These are phyloP conservation scores for Colletotrichum horii DNA, from an alignment of 2,329 filamentous ascomycete species.

Conservation along the genomic window DNA sequence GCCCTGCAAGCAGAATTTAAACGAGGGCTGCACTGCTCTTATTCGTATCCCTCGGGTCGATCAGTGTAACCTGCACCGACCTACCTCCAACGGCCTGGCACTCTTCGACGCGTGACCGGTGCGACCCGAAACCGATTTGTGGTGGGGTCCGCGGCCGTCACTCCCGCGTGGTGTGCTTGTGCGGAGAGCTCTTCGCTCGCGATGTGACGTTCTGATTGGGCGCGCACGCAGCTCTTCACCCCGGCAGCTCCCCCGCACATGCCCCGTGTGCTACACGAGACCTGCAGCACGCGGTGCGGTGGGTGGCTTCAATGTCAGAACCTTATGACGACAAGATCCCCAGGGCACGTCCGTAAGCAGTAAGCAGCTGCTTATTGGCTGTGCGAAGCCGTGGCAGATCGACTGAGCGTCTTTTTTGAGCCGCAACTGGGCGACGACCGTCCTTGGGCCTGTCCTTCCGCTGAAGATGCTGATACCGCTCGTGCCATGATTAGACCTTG, in stretches of 20 bases:
- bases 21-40: background rate
- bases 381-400: background rate
- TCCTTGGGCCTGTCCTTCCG: background rate
- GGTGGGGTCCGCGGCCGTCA: background rate
- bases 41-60: background rate
- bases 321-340: background rate
- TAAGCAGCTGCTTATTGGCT: background rate
- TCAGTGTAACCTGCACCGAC: background rate
- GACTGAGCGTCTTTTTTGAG: background rate
- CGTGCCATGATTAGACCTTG: background rate
- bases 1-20: background rate
- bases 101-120: background rate
- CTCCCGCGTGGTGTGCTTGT: background rate
- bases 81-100: background rate
- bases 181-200: background rate
- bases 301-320: conserved; percentile 1
- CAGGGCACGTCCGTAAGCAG: background rate
- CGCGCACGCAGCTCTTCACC: background rate
- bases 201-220: background rate
- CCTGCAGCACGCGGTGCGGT: background rate
- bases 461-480: background rate
- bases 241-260: conserved; percentile 1
- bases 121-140: conserved; percentile 1
- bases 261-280: conserved; percentile 1
- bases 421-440: background rate